A percentile compares a stretch with the other conserved stretches of the same genome.
phyloP scores from a whole-genome alignment of 305 asterid genomes.

The Solanum hybrid region DNA sequence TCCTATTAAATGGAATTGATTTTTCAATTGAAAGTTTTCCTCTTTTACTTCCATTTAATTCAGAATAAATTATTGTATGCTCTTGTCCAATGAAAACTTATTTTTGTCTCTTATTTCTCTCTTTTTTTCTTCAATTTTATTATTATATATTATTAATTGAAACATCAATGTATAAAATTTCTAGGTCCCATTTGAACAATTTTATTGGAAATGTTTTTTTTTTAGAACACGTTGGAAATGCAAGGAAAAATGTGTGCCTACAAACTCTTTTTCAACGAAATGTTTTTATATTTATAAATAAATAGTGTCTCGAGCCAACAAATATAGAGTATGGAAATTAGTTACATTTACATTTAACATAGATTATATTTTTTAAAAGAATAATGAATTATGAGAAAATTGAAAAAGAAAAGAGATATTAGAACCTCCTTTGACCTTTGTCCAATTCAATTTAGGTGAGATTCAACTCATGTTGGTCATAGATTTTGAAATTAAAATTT shows the following conservation, averaged over 20 bases:
- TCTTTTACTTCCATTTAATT: neutral
- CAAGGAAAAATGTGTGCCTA: neutral
- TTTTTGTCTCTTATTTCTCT: neutral
- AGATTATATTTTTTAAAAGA: neutral
- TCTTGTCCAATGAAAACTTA: neutral
- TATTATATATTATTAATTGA: neutral
- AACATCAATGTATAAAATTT: neutral
- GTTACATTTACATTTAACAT: neutral
- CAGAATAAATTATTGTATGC: neutral
- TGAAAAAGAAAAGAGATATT: neutral
- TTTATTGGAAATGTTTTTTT: neutral
- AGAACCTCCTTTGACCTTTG: neutral
- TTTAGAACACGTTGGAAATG: neutral
- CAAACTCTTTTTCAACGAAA: neutral
- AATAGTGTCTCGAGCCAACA: neutral
- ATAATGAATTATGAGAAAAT: neutral
- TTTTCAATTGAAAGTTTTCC: neutral
- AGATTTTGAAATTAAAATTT: neutral
- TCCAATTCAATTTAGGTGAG: neutral
- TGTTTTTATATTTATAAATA: neutral
- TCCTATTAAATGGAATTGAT: neutral
- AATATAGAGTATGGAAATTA: neutral
- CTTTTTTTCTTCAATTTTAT: neutral
- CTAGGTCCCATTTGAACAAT: neutral
- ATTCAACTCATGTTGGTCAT: neutral